A percentile compares a stretch with the other conserved stretches of the same genome.
Conservation (phyloP, 495 filamentous ascomycete species). For the Aspergillus haitiensis region DNA sequence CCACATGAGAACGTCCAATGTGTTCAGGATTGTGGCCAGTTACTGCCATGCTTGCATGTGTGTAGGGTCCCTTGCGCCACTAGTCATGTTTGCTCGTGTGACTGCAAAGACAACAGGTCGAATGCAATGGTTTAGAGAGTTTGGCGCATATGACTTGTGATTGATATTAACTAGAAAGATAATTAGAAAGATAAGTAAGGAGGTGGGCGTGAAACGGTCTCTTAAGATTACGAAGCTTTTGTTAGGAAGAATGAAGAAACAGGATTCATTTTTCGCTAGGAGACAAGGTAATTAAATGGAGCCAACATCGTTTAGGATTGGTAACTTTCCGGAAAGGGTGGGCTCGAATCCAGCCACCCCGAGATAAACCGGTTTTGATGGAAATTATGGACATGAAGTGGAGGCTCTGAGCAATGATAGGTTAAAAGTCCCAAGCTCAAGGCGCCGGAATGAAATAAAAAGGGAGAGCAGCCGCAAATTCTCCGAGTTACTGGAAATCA, state of each 20-base stretch:
- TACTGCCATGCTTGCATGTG: slow-evolving; percentile 35
- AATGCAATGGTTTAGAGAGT: not conserved
- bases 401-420: not conserved
- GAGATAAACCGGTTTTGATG: not conserved
- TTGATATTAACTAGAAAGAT: not conserved
- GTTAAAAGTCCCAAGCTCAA: no score
- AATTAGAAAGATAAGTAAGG: not conserved
- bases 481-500: not conserved
- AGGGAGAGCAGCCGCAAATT: not conserved
- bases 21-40: slow-evolving; percentile 28
- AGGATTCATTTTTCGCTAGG: slow-evolving; percentile 25
- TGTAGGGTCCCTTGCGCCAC: slow-evolving; percentile 26
- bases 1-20: slow-evolving; percentile 33
- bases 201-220: not conserved
- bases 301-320: not conserved
- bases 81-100: slow-evolving; percentile 21
- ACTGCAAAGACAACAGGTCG: slow-evolving; percentile 13
- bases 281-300: slow-evolving; percentile 10
- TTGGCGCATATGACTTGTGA: not conserved
- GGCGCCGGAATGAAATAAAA: not conserved
- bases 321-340: slow-evolving; percentile 3
- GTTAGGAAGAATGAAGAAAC: slow-evolving; percentile 28
- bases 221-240: slow-evolving; percentile 25
- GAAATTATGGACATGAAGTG: not conserved
- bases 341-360: not conserved